phyloP scores from a whole-genome alignment of 1,139 yeast genomes.

The Scheffersomyces segobiensis region DNA sequence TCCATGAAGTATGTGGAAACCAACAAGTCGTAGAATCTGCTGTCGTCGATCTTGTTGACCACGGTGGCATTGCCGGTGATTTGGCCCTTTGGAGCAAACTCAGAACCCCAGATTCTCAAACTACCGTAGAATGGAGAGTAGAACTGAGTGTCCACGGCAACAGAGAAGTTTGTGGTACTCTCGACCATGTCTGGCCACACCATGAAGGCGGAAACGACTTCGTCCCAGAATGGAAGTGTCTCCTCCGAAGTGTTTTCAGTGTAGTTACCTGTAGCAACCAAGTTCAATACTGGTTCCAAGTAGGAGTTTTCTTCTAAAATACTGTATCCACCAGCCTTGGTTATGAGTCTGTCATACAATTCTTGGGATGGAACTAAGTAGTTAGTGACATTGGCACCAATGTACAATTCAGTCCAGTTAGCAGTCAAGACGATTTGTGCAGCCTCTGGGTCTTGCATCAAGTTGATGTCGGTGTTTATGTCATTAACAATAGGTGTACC shows the following conservation, averaged over 20 bases:
- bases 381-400: conserved; percentile 44
- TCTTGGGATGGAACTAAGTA: conserved; percentile 36
- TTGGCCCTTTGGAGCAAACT: conserved; percentile 27
- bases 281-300: conserved; percentile 15
- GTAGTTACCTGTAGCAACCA: conserved; percentile 34
- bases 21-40: conserved; percentile 25
- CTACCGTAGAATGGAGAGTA: conserved; percentile 42
- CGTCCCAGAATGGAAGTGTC: conserved; percentile 42
- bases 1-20: conserved; percentile 29
- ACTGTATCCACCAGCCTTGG: conserved; percentile 26
- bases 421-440: conserved; percentile 42
- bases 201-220: conserved; percentile 34
- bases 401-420: conserved; percentile 32
- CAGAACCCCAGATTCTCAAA: conserved; percentile 33
- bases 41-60: conserved; percentile 27
- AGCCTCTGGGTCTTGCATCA: conserved; percentile 45
- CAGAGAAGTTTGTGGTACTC: conserved; percentile 23
- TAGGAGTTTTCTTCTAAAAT: conserved; percentile 1
- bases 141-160: conserved; percentile 37
- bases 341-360: conserved; percentile 31
- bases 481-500: conserved; percentile 29
- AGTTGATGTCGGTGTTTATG: conserved; percentile 41
- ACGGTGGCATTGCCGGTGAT: conserved; percentile 35
- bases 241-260: conserved; percentile 20
- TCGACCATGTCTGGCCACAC: conserved; percentile 31